Conservation (phyloP, 768 basidiomycete genomes). For the Kwoniella shandongensis region DNA sequence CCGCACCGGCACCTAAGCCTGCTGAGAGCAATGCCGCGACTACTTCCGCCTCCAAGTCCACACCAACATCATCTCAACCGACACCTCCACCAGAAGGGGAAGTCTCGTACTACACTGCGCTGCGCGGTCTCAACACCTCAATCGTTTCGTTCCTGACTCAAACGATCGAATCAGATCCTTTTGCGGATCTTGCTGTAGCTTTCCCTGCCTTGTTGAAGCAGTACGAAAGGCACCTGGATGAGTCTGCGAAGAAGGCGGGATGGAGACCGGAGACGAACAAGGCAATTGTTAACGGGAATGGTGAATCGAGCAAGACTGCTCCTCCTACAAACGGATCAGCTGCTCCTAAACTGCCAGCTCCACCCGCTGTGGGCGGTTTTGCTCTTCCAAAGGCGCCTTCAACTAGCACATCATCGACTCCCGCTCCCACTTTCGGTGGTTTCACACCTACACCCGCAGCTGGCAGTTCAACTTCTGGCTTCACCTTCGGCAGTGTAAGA, state of each 20-base stretch:
- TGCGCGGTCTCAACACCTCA: slow-evolving; percentile 50
- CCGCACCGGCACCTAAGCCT: neutral
- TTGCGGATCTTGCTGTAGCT: slow-evolving; percentile 34
- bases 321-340: slow-evolving; percentile 4
- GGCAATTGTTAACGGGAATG: slow-evolving; percentile 1
- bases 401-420: slow-evolving; percentile 2
- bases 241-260: slow-evolving; percentile 28
- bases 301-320: neutral
- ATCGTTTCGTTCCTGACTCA: slow-evolving; percentile 39
- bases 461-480: slow-evolving; percentile 4
- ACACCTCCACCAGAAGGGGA: slow-evolving; percentile 35
- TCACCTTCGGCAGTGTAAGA: slow-evolving; percentile 25
- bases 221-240: slow-evolving; percentile 28
- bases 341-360: slow-evolving; percentile 21
- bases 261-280: slow-evolving; percentile 21
- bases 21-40: neutral
- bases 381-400: slow-evolving; percentile 27
- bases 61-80: slow-evolving; percentile 19
- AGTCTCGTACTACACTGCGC: slow-evolving; percentile 40
- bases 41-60: slow-evolving; percentile 3
- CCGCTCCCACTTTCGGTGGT: slow-evolving; percentile 16
- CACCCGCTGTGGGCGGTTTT: slow-evolving; percentile 27
- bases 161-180: slow-evolving; percentile 34
- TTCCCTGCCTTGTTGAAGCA: slow-evolving; percentile 30
- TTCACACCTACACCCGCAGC: slow-evolving; percentile 24